These are phyloP conservation scores for Candida sanyaensis DNA, from an alignment of 1,139 yeast species.

Conservation along the genomic window DNA sequence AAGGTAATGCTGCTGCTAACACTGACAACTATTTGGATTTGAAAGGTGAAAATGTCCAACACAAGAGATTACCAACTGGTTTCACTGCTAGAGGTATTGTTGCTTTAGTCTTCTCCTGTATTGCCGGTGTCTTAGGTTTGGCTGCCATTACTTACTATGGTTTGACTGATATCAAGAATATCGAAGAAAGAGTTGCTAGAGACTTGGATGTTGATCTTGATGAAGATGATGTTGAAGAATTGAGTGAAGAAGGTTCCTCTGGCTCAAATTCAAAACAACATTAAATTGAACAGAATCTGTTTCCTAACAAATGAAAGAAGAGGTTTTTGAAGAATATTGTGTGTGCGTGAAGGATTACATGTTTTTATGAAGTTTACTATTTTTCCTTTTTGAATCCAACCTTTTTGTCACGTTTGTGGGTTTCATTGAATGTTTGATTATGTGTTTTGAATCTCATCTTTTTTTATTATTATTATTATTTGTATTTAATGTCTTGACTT, in stretches of 20 bases:
- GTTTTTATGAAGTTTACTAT: neutral
- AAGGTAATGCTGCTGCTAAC: constrained; percentile 77
- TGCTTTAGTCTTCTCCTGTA: constrained; percentile 58
- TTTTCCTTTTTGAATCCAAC: constrained; percentile 8
- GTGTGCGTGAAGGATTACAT: constrained; percentile 9
- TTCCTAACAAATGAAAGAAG: neutral
- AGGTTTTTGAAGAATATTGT: constrained; percentile 13
- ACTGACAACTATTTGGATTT: constrained; percentile 52
- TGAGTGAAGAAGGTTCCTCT: constrained; percentile 12
- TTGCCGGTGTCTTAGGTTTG: constrained; percentile 62
- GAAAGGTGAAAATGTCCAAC: constrained; percentile 58
- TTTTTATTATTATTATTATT: constrained; percentile 6
- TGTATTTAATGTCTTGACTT: constrained; percentile 12
- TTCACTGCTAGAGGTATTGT: constrained; percentile 69
- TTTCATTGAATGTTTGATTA: neutral
- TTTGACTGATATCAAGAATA: constrained; percentile 62
- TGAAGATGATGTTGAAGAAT: constrained; percentile 34
- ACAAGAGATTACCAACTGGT: constrained; percentile 60
- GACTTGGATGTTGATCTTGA: constrained; percentile 58
- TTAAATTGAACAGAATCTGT: constrained; percentile 1
- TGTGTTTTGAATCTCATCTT: neutral
- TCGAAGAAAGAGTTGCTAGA: constrained; percentile 57
- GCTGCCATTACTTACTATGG: constrained; percentile 60
- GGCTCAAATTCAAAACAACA: constrained; percentile 8
- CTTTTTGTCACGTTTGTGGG: neutral